Conservation (phyloP, 441 rosid species). For the Jatropha multifida region DNA sequence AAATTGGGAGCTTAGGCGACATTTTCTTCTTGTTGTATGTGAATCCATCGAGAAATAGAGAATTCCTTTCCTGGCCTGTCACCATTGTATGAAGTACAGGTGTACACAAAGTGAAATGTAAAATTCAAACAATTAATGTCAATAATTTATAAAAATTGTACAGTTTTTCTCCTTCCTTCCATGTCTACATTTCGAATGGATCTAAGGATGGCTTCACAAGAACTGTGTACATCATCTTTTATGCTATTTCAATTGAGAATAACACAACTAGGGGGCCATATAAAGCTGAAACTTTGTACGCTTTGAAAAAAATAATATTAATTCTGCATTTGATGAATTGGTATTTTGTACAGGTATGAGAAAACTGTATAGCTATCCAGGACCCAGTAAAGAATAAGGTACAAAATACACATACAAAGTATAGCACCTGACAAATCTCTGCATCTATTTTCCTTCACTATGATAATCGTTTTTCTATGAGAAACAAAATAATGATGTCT, state of each 20-base stretch:
- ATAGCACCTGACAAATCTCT: conserved; percentile 6
- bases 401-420: not conserved
- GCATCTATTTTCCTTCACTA: not conserved
- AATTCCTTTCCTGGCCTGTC: not conserved
- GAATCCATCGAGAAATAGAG: conserved; percentile 17
- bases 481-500: conserved; percentile 9
- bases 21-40: conserved; percentile 21
- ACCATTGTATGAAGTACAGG: conserved; percentile 1
- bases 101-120: not conserved
- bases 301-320: not conserved
- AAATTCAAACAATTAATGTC: not conserved
- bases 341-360: not conserved
- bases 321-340: not conserved
- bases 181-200: not conserved
- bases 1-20: not conserved
- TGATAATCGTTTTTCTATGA: conserved; percentile 10
- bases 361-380: not conserved
- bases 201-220: not conserved
- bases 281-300: too few species aligned
- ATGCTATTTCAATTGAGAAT: not conserved
- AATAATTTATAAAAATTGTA: not conserved
- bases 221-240: not conserved
- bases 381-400: conserved; percentile 12
- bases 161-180: not conserved
- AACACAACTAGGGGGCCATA: too few species aligned